These are phyloP conservation scores for Elsinoe fawcettii DNA, from an alignment of 2,329 filamentous ascomycete species.

Conservation along the genomic window DNA sequence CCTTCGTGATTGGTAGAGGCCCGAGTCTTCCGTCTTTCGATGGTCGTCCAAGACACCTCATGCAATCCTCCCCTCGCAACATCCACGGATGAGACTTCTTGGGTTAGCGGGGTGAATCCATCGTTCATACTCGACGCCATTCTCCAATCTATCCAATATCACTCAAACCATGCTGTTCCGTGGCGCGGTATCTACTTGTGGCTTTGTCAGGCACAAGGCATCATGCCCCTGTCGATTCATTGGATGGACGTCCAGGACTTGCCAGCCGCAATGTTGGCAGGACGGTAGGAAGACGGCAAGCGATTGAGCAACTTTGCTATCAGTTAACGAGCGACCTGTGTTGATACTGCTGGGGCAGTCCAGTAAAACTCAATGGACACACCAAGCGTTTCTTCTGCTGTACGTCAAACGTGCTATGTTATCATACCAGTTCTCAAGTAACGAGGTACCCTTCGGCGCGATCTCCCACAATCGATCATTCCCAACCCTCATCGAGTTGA, in stretches of 20 bases:
- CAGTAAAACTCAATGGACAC: slow-evolving; percentile 7
- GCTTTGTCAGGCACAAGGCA: not conserved
- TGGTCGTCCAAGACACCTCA: slow-evolving; percentile 2
- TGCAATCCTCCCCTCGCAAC: slow-evolving; percentile 2
- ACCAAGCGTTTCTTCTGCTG: slow-evolving; percentile 10
- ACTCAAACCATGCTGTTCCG: not conserved
- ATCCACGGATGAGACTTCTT: slow-evolving; percentile 7
- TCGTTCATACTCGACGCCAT: not conserved
- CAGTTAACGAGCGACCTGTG: not conserved
- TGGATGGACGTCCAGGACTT: not conserved
- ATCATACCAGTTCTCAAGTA: slow-evolving; percentile 3
- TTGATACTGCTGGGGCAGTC: slow-evolving; percentile 3
- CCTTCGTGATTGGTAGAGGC: slow-evolving; percentile 2
- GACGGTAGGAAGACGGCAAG: not conserved
- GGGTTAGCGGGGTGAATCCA: slow-evolving; percentile 4
- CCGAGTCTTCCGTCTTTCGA: not conserved
- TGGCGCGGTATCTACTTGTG: not conserved
- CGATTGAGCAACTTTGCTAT: slow-evolving; percentile 3
- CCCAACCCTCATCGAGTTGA: slow-evolving; percentile 6
- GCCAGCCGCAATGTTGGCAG: not conserved
- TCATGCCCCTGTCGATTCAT: not conserved
- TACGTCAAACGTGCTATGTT: slow-evolving; percentile 8
- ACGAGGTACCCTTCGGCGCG: not conserved
- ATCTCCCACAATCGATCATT: slow-evolving; percentile 6
- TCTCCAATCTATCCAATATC: not conserved